A percentile compares a stretch with the other conserved stretches of the same genome.
Evolutionary conservation across 768 basidiomycete genomes (phyloP).

Genomic region (Cyclocybe cylindracea): DNA sequence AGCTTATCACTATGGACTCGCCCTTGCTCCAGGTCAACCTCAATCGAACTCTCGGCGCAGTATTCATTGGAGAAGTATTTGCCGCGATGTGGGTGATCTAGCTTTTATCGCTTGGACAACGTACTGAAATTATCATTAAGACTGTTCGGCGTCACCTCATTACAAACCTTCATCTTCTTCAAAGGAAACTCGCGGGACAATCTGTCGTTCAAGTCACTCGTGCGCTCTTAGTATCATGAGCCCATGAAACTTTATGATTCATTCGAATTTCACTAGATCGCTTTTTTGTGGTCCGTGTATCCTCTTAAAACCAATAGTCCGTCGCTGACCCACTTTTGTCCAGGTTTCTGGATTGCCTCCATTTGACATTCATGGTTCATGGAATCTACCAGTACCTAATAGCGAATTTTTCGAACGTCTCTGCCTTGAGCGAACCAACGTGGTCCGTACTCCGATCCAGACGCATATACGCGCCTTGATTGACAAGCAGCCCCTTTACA

Average conservation of each 20-base stretch:
- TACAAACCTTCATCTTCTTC: slow-evolving; percentile 21
- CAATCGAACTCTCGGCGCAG: slow-evolving; percentile 19
- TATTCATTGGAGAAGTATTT: slow-evolving; percentile 20
- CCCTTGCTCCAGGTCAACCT: slow-evolving; percentile 17
- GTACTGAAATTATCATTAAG: slow-evolving; percentile 2
- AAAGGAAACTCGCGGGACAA: slow-evolving; percentile 16
- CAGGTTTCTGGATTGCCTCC: slow-evolving; percentile 20
- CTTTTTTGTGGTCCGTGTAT: slow-evolving; percentile 17
- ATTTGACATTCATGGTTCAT: slow-evolving; percentile 22
- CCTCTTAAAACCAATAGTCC: not conserved
- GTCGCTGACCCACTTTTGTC: not conserved
- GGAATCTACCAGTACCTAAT: slow-evolving; percentile 22
- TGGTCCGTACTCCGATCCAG: slow-evolving; percentile 8
- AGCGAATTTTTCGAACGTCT: slow-evolving; percentile 11
- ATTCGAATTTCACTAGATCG: slow-evolving; percentile 11
- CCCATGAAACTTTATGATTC: not conserved
- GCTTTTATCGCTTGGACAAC: not conserved
- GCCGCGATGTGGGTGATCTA: slow-evolving; percentile 12
- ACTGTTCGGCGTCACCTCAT: slow-evolving; percentile 20
- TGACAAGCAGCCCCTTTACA: not conserved
- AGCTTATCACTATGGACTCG: slow-evolving; percentile 12
- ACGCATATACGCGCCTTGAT: not conserved
- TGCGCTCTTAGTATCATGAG: not conserved
- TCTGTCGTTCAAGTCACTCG: slow-evolving; percentile 18
- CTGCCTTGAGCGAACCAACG: slow-evolving; percentile 16